Percentiles rank a stretch among this genome's conserved stretches.
Evolutionary conservation across 495 filamentous ascomycete genomes (phyloP).

Genomic region (Penicillium cataractarum): DNA sequence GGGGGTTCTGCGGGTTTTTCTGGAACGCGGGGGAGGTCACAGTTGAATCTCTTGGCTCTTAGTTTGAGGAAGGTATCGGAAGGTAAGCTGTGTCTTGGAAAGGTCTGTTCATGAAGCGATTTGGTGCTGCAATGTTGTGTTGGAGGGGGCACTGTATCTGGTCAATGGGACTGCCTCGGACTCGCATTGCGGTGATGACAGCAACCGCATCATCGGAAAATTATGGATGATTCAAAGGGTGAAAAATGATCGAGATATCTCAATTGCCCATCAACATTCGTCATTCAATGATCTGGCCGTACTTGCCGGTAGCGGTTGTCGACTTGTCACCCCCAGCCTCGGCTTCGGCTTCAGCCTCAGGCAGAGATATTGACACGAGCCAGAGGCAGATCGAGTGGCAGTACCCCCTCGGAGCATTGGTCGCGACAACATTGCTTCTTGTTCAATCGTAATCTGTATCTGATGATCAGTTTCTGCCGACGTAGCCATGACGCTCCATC

Average conservation of each 20-base stretch:
- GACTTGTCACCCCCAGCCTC: neutral
- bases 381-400: neutral
- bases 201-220: neutral
- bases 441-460: neutral
- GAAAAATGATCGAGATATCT: neutral
- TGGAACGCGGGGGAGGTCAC: slow-evolving; percentile 8
- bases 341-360: neutral
- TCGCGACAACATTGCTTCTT: neutral
- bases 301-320: neutral
- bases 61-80: neutral
- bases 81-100: neutral
- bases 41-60: neutral
- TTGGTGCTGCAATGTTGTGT: neutral
- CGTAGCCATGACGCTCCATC: slow-evolving; percentile 5
- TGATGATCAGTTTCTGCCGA: neutral
- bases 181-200: neutral
- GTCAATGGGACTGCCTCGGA: neutral
- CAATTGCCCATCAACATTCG: neutral
- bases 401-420: neutral
- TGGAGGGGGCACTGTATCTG: neutral
- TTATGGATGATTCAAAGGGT: neutral
- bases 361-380: neutral
- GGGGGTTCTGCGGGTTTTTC: neutral
- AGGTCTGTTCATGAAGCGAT: neutral
- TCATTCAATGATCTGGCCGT: neutral